Evolutionary conservation across 257 asterid genomes (phyloP).

Genomic region (Nicotiana obtusifolia): DNA sequence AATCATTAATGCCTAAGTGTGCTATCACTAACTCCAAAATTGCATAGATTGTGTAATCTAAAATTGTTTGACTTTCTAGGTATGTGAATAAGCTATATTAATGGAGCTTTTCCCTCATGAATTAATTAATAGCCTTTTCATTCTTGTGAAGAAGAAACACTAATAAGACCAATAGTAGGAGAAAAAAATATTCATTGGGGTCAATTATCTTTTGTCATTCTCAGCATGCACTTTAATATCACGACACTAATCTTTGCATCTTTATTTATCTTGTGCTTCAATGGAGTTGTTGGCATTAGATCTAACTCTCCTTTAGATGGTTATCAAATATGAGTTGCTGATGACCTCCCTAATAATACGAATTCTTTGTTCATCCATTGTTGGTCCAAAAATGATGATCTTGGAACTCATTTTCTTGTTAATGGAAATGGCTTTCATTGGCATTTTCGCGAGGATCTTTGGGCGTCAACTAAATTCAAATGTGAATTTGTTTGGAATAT

Average conservation of each 20-base stretch:
- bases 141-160: not conserved
- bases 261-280: not conserved
- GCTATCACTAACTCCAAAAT: not conserved
- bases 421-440: not conserved
- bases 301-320: not conserved
- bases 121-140: not conserved
- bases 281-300: not conserved
- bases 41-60: not conserved
- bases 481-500: not conserved
- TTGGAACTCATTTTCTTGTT: not conserved
- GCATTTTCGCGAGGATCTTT: not conserved
- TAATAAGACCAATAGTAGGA: too few species aligned
- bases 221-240: not conserved
- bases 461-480: not conserved
- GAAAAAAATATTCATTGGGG: too few species aligned
- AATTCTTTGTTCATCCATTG: not conserved
- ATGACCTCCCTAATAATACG: constrained; percentile 2
- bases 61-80: not conserved
- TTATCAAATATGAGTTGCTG: not conserved
- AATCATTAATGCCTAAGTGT: not conserved
- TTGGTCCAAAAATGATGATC: not conserved
- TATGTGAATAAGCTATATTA: not conserved
- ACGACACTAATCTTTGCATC: not conserved
- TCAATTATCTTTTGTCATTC: too few species aligned
- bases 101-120: not conserved